Base-by-base conservation (phyloP, 495 filamentous ascomycete species). In the Penicillium simplicissimum region DNA sequence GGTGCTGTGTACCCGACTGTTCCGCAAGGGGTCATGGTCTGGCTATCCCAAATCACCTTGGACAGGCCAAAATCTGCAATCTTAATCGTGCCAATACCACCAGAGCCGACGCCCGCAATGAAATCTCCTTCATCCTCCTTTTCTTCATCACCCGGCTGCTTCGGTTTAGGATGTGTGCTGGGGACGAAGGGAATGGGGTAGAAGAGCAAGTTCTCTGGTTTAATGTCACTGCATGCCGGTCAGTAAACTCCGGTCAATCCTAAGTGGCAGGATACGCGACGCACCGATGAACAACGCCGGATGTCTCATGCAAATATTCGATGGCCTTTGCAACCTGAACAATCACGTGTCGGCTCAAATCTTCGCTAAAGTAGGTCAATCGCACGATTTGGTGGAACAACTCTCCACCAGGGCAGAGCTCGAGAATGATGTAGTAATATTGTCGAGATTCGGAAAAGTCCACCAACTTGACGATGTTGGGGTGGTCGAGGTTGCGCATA, bases 1-100 rank as follows among this genome's bases (percentile, higher is more conserved):
- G 95, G 95, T n/a, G 95, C 95, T 15, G 95, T 98, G 74, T 98
- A 98, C 34, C 95, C 95, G 57, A 98, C 95, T 4, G 95, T 98
- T 35, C 95, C 95, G 74, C 95, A 98, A 21, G 95, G 95, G 2
- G 95, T 98, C 92, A 97, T 97, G n/a, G 95, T 98, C 70, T 96
- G 91, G 58, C 85, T 93, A 67, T 98, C 96, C 95, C 95, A 98
- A 10, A 98, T 92, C 57, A 98, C 88, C 76, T 98, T 98, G 47
- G 93, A 97, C 10, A 98, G 79, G 58, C 95, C 95, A 72, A 98
- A 98, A 72, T 98, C 95, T 61, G 95, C 95, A 71, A 98, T 93
- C 81, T 98, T 98, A 79, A 98, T 96, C 58, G 79, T 79, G 31
- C 95, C 95, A 65, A 98, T 98, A 33, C 94, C 96, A 58, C 95